Base-by-base conservation (phyloP, 805 yeast species). In the Candida succiphila region DNA sequence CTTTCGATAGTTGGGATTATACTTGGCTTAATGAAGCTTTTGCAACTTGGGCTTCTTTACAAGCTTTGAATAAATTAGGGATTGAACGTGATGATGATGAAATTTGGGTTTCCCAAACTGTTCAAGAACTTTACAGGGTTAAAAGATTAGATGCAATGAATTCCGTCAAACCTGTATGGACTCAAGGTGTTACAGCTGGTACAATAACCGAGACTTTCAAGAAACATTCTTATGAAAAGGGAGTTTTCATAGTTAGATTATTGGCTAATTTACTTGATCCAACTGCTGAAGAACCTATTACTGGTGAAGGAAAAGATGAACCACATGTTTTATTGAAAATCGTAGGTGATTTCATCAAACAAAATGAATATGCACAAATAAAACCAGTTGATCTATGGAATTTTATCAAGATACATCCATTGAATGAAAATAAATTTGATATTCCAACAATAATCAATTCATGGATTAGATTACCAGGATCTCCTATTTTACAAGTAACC, bases 11-110 rank as follows among this genome's bases (percentile, higher is more conserved):
- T 15, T 82, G 85, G 79, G 69, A 67, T 32, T 64, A 69, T 45
- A 56, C 82, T 25, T 81, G 92, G 88, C 58, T 83, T 36, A 79
- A 80, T 45, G 94, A 83, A 56, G 60, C 83, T 2, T 78, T 82
- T 56, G 92, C 94, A 0, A 81, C 92, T 0, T 75, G 42, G 83
- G 87, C 1, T 42, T 34, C 49, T n/a, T 66, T 67, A 42, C 60
- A 61, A 32, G 44, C 72, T 1, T 46, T 76, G 13, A 34, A 39
- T 26, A 42, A 41, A 23, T 17, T 37, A 10, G 37, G 38, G 15
- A 18, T 8, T 15, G 51, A 54, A 1, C 17, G 40, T 12, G 38
- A 31, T 15, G 60, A 60, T 25, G 32, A 45, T 4, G 32, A 42
- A 9, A 44, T 55, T 10, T 65, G 70, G 69, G 32, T 49, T 9